These are phyloP conservation scores for Anethum foeniculum DNA, from an alignment of 140 eudicot species.

Conservation along the genomic window DNA sequence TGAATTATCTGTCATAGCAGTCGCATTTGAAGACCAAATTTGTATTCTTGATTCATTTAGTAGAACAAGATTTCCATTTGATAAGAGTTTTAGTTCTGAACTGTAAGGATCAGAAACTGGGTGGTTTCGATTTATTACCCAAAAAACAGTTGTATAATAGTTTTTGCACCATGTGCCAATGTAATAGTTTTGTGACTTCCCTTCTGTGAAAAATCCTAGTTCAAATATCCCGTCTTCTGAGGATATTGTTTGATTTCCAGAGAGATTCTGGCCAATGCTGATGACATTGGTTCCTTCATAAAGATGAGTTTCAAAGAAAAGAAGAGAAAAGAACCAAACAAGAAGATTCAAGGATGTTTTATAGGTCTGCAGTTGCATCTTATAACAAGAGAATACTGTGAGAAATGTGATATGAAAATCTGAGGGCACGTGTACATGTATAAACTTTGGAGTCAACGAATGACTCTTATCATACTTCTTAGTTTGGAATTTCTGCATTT, in stretches of 20 bases:
- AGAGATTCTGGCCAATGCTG: background rate
- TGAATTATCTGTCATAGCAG: background rate
- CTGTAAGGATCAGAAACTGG: background rate
- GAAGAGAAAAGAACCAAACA: background rate
- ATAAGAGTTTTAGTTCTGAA: constrained; percentile 7
- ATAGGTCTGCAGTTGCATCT: background rate
- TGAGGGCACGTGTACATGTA: no score
- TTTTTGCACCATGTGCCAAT: background rate
- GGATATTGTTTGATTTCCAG: constrained; percentile 15
- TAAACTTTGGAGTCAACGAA: no score
- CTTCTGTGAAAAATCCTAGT: no score
- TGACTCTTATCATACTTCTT: no score
- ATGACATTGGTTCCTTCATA: constrained; percentile 4
- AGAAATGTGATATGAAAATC: no score
- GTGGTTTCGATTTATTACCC: constrained; percentile 16
- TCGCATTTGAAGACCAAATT: constrained; percentile 17
- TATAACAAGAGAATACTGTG: background rate
- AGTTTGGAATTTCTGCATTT: no score
- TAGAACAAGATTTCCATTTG: constrained; percentile 13
- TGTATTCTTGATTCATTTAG: background rate
- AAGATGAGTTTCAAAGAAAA: background rate
- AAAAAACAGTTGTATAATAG: background rate
- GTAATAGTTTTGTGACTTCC: constrained; percentile 12
- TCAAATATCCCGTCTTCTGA: constrained; percentile 7
- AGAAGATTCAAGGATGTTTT: background rate